Base-by-base conservation (phyloP, 495 filamentous ascomycete species). In the Neurospora sp. region DNA sequence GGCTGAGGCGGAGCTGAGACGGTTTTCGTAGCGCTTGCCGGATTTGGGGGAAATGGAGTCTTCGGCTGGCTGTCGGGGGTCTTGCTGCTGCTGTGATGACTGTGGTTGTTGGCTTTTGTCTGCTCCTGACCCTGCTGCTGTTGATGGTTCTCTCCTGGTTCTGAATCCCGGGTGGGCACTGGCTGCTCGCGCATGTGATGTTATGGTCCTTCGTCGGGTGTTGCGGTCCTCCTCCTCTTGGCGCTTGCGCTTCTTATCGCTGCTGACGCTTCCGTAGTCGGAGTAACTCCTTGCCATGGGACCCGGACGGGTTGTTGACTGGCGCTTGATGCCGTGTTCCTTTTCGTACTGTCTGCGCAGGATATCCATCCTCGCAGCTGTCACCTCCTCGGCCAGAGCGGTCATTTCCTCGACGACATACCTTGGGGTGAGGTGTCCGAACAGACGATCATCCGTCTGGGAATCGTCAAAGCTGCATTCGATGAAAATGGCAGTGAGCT, bases 391-490 rank as follows among this genome's bases (percentile, higher is more conserved):
- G 0, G 93, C 96, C 0, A 99, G 85, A 0, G 84, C 86, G 66
- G 83, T 85, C 76, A 99, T 83, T 79, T 99, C 96, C 35, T 89
- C 85, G 53, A 91, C 87, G 5, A 99, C 82, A 78, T 93, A 94
- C 5, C 91, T 86, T 1, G 96, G 95, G 8, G 91, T 89, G 3
- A 99, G 86, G 77, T 99, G 96, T 2, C 96, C 96, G 78, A 92
- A 99, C 3, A 99, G 86, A 9, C 87, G 86, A 38, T 90, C 88
- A 70, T 94, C 91, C 18, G 89, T 85, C 74, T 92, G 89, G 9
- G 85, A 85, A 77, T 97, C 89, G 74, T 91, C 92, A 79, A 93
- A 99, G 40, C 92, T 95, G 79, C 96, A 98, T 84, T 99, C 96
- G 76, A 99, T 97, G 78, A 98, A 93, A 8, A 99, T 90, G 11